A percentile compares a stretch with the other conserved stretches of the same genome.
Conservation (phyloP, 345 rosid genomes). For the Camelina sativa region DNA sequence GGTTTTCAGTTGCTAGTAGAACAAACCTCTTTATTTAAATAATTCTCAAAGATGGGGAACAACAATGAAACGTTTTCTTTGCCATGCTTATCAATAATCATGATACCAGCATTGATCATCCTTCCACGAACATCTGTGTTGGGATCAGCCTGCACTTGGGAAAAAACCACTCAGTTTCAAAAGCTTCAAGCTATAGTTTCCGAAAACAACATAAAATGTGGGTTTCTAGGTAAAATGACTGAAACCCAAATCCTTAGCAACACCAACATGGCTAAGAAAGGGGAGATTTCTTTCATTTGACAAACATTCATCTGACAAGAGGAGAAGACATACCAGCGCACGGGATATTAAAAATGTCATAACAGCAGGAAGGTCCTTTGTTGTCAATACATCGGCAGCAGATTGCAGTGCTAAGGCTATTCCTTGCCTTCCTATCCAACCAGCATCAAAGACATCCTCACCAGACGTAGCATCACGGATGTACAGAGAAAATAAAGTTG, state of each 20-base stretch:
- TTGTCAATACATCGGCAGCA: slow-evolving; percentile 88
- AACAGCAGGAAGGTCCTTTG: slow-evolving; percentile 95
- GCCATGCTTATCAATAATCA: slow-evolving; percentile 95
- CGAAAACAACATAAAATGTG: slow-evolving; percentile 13
- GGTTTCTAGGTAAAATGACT: background rate
- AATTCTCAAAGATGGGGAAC: slow-evolving; percentile 96
- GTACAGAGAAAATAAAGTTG: slow-evolving; percentile 86
- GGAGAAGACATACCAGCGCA: slow-evolving; percentile 68
- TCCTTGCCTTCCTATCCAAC: slow-evolving; percentile 96
- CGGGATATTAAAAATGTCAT: slow-evolving; percentile 97
- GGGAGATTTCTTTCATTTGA: slow-evolving; percentile 5
- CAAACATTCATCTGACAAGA: slow-evolving; percentile 33
- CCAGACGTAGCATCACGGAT: slow-evolving; percentile 68
- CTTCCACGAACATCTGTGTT: slow-evolving; percentile 98
- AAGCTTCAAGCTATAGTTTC: slow-evolving; percentile 7
- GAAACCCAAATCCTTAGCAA: slow-evolving; percentile 2
- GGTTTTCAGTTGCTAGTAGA: slow-evolving; percentile 30
- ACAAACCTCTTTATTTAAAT: slow-evolving; percentile 85
- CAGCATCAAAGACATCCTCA: slow-evolving; percentile 70
- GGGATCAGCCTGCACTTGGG: slow-evolving; percentile 80
- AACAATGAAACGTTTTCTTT: slow-evolving; percentile 84
- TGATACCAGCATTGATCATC: slow-evolving; percentile 95
- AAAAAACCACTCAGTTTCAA: slow-evolving; percentile 8
- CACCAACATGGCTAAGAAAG: slow-evolving; percentile 26
- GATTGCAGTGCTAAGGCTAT: slow-evolving; percentile 88